Percentiles rank a stretch among this genome's conserved stretches.
Evolutionary conservation across 805 yeast genomes (phyloP).

Genomic region (Schwanniomyces polymorphus): DNA sequence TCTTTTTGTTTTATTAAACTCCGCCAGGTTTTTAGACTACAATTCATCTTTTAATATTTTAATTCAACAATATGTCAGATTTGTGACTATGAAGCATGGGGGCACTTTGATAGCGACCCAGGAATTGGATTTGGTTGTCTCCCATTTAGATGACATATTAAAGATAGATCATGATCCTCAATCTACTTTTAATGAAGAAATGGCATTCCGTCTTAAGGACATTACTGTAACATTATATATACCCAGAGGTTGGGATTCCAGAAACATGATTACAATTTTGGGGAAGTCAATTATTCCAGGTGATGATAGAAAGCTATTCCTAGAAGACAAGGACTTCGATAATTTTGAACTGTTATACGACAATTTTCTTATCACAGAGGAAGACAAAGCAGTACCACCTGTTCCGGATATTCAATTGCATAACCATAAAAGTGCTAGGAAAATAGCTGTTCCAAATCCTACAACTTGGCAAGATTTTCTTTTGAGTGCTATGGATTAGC

Average conservation of each 20-base stretch:
- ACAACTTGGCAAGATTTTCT: too few species aligned
- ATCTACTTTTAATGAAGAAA: constrained; percentile 10
- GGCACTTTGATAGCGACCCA: constrained; percentile 15
- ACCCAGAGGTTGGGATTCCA: constrained; percentile 53
- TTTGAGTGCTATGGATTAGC: too few species aligned
- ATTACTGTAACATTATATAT: constrained; percentile 24
- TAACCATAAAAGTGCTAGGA: too few species aligned
- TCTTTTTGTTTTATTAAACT: constrained; percentile 15
- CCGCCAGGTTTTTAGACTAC: constrained; percentile 13
- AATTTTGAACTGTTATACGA: constrained; percentile 15
- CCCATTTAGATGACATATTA: constrained; percentile 7
- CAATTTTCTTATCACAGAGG: neutral
- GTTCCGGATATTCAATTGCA: neutral
- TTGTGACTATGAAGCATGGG: constrained; percentile 32
- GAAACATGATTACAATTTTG: constrained; percentile 46
- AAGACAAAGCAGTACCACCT: neutral
- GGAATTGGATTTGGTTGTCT: constrained; percentile 1
- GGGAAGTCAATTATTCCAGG: constrained; percentile 21
- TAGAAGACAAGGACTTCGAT: constrained; percentile 15
- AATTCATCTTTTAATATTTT: constrained; percentile 18
- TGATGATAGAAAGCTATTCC: constrained; percentile 9
- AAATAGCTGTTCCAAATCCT: too few species aligned
- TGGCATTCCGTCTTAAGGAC: constrained; percentile 2
- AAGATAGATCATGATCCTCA: constrained; percentile 9
- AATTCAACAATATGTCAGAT: constrained; percentile 38